phyloP scores from a whole-genome alignment of 75 land plant genomes.

The Pinus tabuliformis region DNA sequence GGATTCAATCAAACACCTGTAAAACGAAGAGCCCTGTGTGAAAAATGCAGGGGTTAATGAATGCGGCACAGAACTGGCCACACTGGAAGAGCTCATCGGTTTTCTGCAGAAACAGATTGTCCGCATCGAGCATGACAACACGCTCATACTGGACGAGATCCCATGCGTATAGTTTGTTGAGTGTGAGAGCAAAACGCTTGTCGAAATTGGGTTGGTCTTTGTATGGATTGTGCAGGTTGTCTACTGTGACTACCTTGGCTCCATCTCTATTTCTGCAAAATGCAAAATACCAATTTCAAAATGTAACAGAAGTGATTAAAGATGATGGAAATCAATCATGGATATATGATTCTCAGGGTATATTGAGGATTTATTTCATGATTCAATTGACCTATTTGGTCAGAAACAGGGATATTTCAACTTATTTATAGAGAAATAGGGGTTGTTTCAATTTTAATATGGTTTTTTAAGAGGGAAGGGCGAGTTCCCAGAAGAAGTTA shows the following conservation, averaged over 20 bases:
- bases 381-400: no score
- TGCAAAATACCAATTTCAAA: no score
- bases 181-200: constrained; percentile 28
- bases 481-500: no score
- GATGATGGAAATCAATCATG: no score
- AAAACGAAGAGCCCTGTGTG: constrained; percentile 4
- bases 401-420: no score
- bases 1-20: background rate
- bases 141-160: constrained; percentile 36
- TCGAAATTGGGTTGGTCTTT: constrained; percentile 13
- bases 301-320: no score
- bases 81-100: constrained; percentile 50
- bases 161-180: constrained; percentile 55
- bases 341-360: no score
- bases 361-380: no score
- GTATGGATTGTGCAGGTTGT: constrained; percentile 39
- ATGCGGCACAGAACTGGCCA: constrained; percentile 14
- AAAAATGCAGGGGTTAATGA: constrained; percentile 45
- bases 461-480: no score
- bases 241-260: constrained; percentile 23
- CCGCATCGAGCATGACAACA: constrained; percentile 52
- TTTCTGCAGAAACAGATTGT: constrained; percentile 40
- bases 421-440: no score
- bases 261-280: constrained; percentile 16
- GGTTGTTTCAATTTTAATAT: no score